Base-by-base conservation (phyloP, 305 asterid genomes). In the Fraxinus ornus region DNA sequence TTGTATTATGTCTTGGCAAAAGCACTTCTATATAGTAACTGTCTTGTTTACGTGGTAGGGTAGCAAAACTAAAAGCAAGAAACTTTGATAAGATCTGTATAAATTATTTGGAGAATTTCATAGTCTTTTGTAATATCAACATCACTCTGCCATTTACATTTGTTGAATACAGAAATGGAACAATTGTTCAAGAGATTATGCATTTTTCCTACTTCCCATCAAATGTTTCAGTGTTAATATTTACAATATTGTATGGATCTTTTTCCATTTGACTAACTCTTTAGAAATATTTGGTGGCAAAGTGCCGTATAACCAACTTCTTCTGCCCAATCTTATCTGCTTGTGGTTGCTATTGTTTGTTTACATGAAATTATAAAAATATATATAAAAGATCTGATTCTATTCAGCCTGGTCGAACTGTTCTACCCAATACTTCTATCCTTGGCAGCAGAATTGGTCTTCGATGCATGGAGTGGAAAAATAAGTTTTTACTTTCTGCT, bases 161-260 rank as follows among this genome's bases (percentile, higher is more conserved):
- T 52, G 35, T 73, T 72, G 74, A 55, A 57, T 13, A 26, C 21
- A 0, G 24, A 62, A n/a, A 44, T 17, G 55, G 28, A 64, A 60
- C 55, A 74, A 41, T 77, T 66, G 4, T 68, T 22, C 22, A 66
- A 21, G 72, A 76, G 52, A 24, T 19, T 39, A 44, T 37, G 10
- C 49, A 41, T 47, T 19, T 55, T 57, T 21, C 81, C 74, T 85
- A 41, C 15, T 78, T 57, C 32, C 57, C 66, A 76, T 68, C 28
- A 74, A 35, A 73, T 44, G 68, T 49, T 82, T 70, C 32, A 47
- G 30, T 44, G 32, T 21, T 44, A 52, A 47, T 75, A 47, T 47
- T 24, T 47, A 32, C 72, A 24, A 3, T 80, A 37, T 71, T 24
- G 17, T 83, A 6, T 17, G 41, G 76, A 62, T 13, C 24, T 22